These are phyloP conservation scores for Lepraria neglecta DNA, from an alignment of 495 filamentous ascomycete genomes.

Conservation along the genomic window DNA sequence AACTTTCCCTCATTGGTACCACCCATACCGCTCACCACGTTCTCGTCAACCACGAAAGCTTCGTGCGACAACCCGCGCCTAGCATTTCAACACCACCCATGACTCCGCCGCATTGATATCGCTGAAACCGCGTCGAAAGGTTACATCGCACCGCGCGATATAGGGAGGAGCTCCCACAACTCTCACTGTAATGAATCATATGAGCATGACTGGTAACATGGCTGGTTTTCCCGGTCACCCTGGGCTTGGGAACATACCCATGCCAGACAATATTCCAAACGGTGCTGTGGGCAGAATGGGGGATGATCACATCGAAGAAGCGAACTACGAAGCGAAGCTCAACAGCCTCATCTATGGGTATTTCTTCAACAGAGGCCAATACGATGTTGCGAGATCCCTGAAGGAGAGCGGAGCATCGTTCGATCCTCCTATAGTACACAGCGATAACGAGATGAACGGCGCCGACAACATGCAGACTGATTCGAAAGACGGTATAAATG, in stretches of 20 bases:
- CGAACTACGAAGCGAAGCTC: constrained; percentile 49
- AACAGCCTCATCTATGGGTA: constrained; percentile 99
- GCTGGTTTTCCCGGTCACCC: constrained; percentile 47
- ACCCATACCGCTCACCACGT: not conserved
- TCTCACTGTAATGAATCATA: constrained; percentile 57
- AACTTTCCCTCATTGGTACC: not conserved
- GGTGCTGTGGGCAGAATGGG: constrained; percentile 43
- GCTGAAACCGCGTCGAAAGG: constrained; percentile 1
- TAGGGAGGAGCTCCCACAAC: not conserved
- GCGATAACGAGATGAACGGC: constrained; percentile 66
- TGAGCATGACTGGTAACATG: constrained; percentile 62
- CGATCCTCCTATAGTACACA: constrained; percentile 53
- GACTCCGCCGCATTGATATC: constrained; percentile 17
- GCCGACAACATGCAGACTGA: constrained; percentile 82
- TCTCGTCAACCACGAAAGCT: constrained; percentile 11
- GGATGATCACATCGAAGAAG: constrained; percentile 35
- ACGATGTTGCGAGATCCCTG: constrained; percentile 69
- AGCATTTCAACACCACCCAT: constrained; percentile 12
- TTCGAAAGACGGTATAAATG: constrained; percentile 61
- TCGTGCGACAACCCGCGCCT: constrained; percentile 17
- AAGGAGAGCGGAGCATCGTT: constrained; percentile 55
- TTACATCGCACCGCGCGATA: constrained; percentile 13
- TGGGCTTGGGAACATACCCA: constrained; percentile 57
- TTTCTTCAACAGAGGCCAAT: constrained; percentile 75
- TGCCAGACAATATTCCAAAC: constrained; percentile 63